These are phyloP conservation scores for Blastobotrys buckinghamii DNA, from an alignment of 1,139 yeast species.

Conservation along the genomic window DNA sequence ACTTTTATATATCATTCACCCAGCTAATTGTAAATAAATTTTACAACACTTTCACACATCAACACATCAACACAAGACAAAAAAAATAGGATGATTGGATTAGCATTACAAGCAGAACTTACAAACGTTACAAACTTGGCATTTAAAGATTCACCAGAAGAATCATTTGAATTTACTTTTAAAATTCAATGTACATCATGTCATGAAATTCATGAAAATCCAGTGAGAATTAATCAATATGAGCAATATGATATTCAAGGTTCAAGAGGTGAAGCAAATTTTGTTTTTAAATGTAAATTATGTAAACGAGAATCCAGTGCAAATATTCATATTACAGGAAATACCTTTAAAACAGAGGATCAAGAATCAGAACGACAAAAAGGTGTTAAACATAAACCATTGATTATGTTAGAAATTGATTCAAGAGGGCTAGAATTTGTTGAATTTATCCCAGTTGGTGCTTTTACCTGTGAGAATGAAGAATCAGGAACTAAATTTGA, in stretches of 20 bases:
- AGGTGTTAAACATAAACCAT: slow-evolving; percentile 27
- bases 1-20: neutral
- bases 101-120: slow-evolving; percentile 56
- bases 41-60: neutral
- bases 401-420: slow-evolving; percentile 62
- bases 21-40: neutral
- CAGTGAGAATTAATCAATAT: slow-evolving; percentile 62
- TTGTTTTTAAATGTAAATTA: slow-evolving; percentile 67
- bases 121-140: slow-evolving; percentile 56
- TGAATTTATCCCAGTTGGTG: slow-evolving; percentile 49
- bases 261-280: slow-evolving; percentile 78
- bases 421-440: slow-evolving; percentile 77
- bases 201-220: slow-evolving; percentile 69
- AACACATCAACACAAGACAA: neutral
- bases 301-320: slow-evolving; percentile 50
- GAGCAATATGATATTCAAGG: slow-evolving; percentile 52
- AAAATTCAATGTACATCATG: slow-evolving; percentile 72
- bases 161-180: slow-evolving; percentile 72
- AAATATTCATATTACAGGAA: slow-evolving; percentile 20
- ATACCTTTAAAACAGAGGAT: slow-evolving; percentile 34
- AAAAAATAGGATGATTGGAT: slow-evolving; percentile 34
- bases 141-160: slow-evolving; percentile 54
- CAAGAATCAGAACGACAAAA: slow-evolving; percentile 28
- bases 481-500: slow-evolving; percentile 48
- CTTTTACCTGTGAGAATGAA: slow-evolving; percentile 54